Conservation (phyloP, 176 grass and related monocot species). For the Thalia dealbata region DNA sequence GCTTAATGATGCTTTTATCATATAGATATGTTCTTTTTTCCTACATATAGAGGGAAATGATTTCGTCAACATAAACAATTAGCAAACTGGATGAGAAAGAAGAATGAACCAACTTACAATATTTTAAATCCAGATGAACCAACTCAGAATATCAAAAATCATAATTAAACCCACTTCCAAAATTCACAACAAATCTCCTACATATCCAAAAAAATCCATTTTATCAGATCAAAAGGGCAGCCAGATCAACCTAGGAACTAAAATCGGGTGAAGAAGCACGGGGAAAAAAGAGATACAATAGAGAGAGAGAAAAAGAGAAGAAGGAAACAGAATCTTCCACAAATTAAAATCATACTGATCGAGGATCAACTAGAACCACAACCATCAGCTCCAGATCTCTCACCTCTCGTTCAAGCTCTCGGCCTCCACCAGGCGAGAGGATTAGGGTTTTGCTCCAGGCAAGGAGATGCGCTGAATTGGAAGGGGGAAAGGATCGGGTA, state of each 20-base stretch:
- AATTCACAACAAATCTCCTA: not conserved
- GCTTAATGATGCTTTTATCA: no score
- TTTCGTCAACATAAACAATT: no score
- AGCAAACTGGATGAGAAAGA: not conserved
- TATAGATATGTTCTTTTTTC: no score
- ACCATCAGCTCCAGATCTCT: not conserved
- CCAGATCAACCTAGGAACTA: not conserved
- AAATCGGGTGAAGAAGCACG: not conserved
- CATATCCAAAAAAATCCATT: not conserved
- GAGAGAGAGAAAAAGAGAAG: not conserved
- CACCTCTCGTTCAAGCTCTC: constrained; percentile 79
- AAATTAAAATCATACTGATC: not conserved
- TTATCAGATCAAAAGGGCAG: not conserved
- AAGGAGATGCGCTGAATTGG: no score
- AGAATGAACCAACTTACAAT: constrained; percentile 49
- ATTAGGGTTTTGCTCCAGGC: no score
- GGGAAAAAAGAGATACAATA: no score
- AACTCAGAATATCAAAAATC: not conserved
- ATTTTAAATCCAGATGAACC: constrained; percentile 41
- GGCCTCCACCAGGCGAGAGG: constrained; percentile 52
- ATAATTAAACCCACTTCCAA: not conserved
- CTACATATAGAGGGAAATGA: no score
- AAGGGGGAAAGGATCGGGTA: no score
- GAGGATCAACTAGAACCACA: not conserved
- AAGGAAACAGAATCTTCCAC: not conserved